Conservation (phyloP, 140 eudicot genomes). For the Flaveria floridana region DNA sequence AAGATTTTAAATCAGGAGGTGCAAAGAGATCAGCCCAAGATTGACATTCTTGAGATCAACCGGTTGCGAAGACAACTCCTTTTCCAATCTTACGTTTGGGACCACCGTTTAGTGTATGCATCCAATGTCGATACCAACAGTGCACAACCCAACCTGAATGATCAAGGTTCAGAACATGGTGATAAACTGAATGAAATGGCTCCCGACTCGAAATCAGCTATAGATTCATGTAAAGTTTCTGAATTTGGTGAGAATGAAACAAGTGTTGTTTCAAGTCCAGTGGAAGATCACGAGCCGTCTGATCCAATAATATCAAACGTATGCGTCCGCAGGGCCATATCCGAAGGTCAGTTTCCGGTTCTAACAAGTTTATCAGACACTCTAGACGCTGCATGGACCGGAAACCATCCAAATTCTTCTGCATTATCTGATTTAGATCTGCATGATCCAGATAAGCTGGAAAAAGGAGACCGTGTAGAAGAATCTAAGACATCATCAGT, state of each 20-base stretch:
- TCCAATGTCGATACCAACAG: conserved; percentile 49
- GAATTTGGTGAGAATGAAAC: conserved; percentile 32
- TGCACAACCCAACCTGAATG: conserved; percentile 28
- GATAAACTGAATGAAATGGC: conserved; percentile 39
- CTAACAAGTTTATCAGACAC: conserved; percentile 69
- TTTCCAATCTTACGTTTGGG: conserved; percentile 89
- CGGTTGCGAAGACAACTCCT: conserved; percentile 70
- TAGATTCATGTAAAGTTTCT: conserved; percentile 35
- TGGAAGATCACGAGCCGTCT: conserved; percentile 30
- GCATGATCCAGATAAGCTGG: conserved; percentile 42
- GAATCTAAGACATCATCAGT: conserved; percentile 40
- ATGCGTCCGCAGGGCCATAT: conserved; percentile 51
- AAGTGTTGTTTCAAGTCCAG: conserved; percentile 24
- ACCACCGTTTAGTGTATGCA: conserved; percentile 68
- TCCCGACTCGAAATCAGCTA: conserved; percentile 29
- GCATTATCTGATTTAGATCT: conserved; percentile 35
- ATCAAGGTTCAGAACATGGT: conserved; percentile 27
- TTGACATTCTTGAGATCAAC: conserved; percentile 84
- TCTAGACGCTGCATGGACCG: conserved; percentile 95
- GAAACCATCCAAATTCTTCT: conserved; percentile 46
- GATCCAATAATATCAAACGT: conserved; percentile 39
- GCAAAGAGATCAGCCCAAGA: conserved; percentile 53
- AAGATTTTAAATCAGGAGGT: conserved; percentile 52
- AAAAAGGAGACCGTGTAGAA: conserved; percentile 45
- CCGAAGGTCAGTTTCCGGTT: conserved; percentile 64